A percentile compares a stretch with the other conserved stretches of the same genome.
phyloP scores from a whole-genome alignment of 2,329 filamentous ascomycete species.

The Hypoxylon sp. region DNA sequence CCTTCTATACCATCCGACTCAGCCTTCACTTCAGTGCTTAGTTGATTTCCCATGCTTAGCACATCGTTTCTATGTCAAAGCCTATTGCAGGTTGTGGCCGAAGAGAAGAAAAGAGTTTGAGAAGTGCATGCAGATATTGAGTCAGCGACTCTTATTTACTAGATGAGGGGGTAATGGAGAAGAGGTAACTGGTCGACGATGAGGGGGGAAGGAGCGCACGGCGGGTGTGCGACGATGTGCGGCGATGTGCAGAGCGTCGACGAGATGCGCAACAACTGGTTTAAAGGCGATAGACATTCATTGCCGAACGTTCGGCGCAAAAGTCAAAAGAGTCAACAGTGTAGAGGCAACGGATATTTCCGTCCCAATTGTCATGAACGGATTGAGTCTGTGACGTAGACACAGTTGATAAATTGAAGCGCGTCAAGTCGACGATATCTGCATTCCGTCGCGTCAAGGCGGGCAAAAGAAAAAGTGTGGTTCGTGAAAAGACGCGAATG shows the following conservation, averaged over 20 bases:
- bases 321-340: background rate
- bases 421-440: conserved; percentile 23
- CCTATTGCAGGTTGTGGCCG: background rate
- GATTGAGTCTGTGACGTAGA: background rate
- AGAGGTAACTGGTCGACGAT: background rate
- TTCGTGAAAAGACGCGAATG: conserved; percentile 9
- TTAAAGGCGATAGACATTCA: background rate
- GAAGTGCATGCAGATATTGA: background rate
- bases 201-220: background rate
- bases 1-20: conserved; percentile 17
- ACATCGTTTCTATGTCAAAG: conserved; percentile 8
- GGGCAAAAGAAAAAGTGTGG: conserved; percentile 10
- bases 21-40: conserved; percentile 26
- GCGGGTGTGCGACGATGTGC: background rate
- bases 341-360: background rate
- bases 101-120: background rate
- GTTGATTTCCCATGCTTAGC: conserved; percentile 31
- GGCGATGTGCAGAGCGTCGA: background rate
- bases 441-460: conserved; percentile 19
- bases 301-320: background rate
- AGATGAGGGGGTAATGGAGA: background rate
- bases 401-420: conserved; percentile 12
- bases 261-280: background rate
- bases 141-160: background rate
- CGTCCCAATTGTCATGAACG: background rate